These are phyloP conservation scores for Tolypocladium paradoxum DNA, from an alignment of 2,329 filamentous ascomycete genomes.

Conservation along the genomic window DNA sequence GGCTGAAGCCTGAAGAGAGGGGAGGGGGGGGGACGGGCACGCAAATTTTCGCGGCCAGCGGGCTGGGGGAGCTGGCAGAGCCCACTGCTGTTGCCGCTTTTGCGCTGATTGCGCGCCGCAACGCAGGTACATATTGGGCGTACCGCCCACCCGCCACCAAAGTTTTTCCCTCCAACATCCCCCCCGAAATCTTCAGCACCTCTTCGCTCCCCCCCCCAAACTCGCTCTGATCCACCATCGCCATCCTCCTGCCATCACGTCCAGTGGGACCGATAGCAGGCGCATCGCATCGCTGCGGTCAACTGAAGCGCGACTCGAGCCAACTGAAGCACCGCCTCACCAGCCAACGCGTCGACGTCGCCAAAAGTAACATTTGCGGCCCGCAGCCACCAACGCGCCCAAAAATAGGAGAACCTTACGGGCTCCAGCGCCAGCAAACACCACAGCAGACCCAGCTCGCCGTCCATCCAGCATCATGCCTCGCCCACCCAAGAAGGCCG, in stretches of 20 bases:
- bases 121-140: conserved; percentile 22
- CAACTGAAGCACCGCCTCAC: not conserved
- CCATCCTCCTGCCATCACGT: conserved; percentile 4
- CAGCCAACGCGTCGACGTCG: not conserved
- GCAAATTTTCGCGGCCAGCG: not conserved
- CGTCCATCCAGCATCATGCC: conserved; percentile 24
- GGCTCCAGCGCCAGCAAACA: not conserved
- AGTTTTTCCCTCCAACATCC: conserved; percentile 14
- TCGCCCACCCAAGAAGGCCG: conserved; percentile 33
- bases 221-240: conserved; percentile 6
- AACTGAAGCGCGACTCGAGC: not conserved
- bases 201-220: conserved; percentile 2
- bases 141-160: conserved; percentile 22
- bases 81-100: conserved; percentile 13
- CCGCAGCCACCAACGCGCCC: not conserved
- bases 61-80: conserved; percentile 7
- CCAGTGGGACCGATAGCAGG: not conserved
- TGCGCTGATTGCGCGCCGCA: conserved; percentile 20
- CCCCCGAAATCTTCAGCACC: conserved; percentile 13
- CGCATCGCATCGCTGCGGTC: conserved; percentile 1
- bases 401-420: not conserved
- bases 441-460: not conserved
- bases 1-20: not conserved
- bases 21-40: not conserved
- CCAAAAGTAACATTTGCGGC: not conserved